Percentiles rank a stretch among this genome's conserved stretches.
phyloP scores from a whole-genome alignment of 768 basidiomycete genomes.

The Scleroderma citrinum region DNA sequence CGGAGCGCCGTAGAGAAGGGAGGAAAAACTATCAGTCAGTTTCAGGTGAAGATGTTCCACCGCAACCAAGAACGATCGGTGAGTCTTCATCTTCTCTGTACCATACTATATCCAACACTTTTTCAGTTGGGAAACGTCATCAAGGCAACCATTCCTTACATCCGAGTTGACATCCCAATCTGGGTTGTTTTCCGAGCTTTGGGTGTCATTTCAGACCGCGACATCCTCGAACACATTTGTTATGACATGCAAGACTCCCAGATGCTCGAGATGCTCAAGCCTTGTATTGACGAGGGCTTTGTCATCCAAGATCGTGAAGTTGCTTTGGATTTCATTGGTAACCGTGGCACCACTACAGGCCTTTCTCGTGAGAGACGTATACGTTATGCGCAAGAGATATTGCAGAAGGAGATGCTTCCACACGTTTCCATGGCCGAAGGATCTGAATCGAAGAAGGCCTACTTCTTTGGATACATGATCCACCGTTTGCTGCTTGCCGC shows the following conservation, averaged over 20 bases:
- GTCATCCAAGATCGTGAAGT: conserved; percentile 97
- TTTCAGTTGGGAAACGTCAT: conserved; percentile 84
- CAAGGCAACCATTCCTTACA: conserved; percentile 96
- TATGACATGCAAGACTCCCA: conserved; percentile 96
- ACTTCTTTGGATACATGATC: conserved; percentile 99
- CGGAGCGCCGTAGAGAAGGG: conserved; percentile 96
- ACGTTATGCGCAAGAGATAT: conserved; percentile 93
- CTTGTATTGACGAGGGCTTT: conserved; percentile 97
- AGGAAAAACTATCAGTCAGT: conserved; percentile 95
- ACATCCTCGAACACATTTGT: conserved; percentile 97
- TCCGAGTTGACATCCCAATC: conserved; percentile 96
- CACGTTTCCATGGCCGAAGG: conserved; percentile 96
- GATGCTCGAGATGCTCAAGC: conserved; percentile 97
- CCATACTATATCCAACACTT: conserved; percentile 1
- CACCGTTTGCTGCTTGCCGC: conserved; percentile 92
- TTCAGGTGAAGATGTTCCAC: conserved; percentile 97
- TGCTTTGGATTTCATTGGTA: conserved; percentile 96
- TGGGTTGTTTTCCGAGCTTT: conserved; percentile 98
- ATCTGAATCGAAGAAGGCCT: conserved; percentile 96
- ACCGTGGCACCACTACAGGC: conserved; percentile 92
- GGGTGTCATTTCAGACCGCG: conserved; percentile 94
- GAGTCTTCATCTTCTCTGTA: conserved; percentile 26
- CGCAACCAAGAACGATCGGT: conserved; percentile 85
- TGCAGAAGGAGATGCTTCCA: conserved; percentile 98
- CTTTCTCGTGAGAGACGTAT: conserved; percentile 89